Base-by-base conservation (phyloP, 1,284 basidiomycete genomes). In the Kwoniella shivajii region DNA sequence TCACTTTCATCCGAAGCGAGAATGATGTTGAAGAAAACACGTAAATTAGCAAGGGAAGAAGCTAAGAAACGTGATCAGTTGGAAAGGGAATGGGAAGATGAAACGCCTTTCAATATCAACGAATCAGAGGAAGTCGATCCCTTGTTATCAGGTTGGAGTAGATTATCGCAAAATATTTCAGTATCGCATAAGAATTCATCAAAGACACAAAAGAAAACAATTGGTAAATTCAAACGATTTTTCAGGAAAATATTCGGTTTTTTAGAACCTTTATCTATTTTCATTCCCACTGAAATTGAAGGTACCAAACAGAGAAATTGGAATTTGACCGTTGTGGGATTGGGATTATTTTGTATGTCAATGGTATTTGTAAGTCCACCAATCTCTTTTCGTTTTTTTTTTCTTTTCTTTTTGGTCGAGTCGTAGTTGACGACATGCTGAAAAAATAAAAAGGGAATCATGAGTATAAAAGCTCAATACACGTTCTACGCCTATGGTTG, bases 401-500 rank as follows among this genome's bases (percentile, higher is more conserved):
- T n/a, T n/a, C n/a, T n/a, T n/a, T n/a, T n/a, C n/a, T n/a, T n/a
- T n/a, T n/a, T n/a, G n/a, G n/a, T 38, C 9, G 37, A 10, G 18
- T n/a, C 39, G 7, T 9, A 11, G 26, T 42, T 22, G 39, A 26
- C 22, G 14, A 39, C n/a, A n/a, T n/a, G 37, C 38, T 29, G n/a
- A 54, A 11, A 50, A 59, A 26, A 10, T 24, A 27, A 14, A 3
- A 54, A 91, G 88, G 87, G 86, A 6, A 81, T 86, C 1, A 78
- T 83, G 53, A 71, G 79, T 6, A 84, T 84, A 65, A 86, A 86
- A 67, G 82, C 88, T 50, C 89, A 90, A 71, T 93, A 87, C 72
- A 81, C 85, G 5, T 80, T 84, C 9, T 81, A 81, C 6, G 80
- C 76, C 1, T 92, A 87, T 68, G 81, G 82, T 0, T 93, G 90